phyloP scores from a whole-genome alignment of 306 rosid genomes.

The Glycine tomentella region DNA sequence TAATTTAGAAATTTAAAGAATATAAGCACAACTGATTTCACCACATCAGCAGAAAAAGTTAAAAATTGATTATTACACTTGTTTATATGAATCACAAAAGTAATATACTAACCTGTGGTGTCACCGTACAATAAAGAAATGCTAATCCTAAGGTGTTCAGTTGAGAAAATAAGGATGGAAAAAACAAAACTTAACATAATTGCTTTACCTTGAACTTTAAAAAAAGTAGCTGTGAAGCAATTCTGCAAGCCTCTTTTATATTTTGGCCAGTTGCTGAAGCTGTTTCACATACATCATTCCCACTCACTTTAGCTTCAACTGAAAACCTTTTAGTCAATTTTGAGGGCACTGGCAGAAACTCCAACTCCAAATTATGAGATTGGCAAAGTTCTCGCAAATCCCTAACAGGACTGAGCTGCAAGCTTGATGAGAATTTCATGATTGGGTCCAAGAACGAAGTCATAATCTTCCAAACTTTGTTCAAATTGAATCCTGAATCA shows the following conservation, averaged over 20 bases:
- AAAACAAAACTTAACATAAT: slow-evolving; percentile 38
- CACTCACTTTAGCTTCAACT: slow-evolving; percentile 62
- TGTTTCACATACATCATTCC: slow-evolving; percentile 50
- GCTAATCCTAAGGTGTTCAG: slow-evolving; percentile 18
- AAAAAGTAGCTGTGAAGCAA: slow-evolving; percentile 62
- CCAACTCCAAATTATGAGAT: slow-evolving; percentile 55
- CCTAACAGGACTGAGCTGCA: slow-evolving; percentile 82
- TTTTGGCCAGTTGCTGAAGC: slow-evolving; percentile 57
- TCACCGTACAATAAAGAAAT: slow-evolving; percentile 22
- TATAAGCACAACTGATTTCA: slow-evolving; percentile 7
- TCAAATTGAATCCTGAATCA: slow-evolving; percentile 85
- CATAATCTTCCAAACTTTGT: slow-evolving; percentile 72
- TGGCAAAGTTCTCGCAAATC: slow-evolving; percentile 87
- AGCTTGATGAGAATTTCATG: slow-evolving; percentile 73
- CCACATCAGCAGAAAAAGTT: neutral
- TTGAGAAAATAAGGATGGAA: slow-evolving; percentile 28
- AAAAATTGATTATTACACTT: neutral
- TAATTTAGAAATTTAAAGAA: neutral
- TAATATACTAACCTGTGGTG: neutral
- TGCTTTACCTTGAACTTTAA: slow-evolving; percentile 65
- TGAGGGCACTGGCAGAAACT: slow-evolving; percentile 23
- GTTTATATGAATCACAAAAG: neutral
- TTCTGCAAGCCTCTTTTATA: slow-evolving; percentile 66
- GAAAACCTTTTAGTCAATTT: slow-evolving; percentile 53
- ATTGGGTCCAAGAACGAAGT: slow-evolving; percentile 81